phyloP scores from a whole-genome alignment of 192 early-diverging fungal species.

The Coemansia sp. region DNA sequence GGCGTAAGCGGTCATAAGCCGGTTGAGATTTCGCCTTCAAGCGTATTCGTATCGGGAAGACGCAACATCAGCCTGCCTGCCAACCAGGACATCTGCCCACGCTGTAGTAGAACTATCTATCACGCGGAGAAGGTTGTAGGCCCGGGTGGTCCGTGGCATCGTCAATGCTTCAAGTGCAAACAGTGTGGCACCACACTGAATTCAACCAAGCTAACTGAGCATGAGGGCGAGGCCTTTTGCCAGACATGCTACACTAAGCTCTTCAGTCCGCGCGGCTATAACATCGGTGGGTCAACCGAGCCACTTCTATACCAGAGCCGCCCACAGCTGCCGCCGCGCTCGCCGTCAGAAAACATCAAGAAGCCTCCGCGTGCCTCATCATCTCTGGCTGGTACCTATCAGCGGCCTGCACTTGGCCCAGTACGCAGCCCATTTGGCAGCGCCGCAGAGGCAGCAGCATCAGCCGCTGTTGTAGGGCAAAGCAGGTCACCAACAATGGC shows the following conservation, averaged over 20 bases:
- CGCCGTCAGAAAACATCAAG: neutral
- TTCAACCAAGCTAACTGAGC: slow-evolving; percentile 48
- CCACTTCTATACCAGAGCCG: slow-evolving; percentile 9
- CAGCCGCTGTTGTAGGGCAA: slow-evolving; percentile 36
- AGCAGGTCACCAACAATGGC: slow-evolving; percentile 8
- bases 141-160: slow-evolving; percentile 54
- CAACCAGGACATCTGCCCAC: slow-evolving; percentile 48
- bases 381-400: slow-evolving; percentile 4
- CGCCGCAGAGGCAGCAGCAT: slow-evolving; percentile 35
- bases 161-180: slow-evolving; percentile 53
- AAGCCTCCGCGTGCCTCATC: neutral
- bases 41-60: slow-evolving; percentile 47
- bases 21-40: slow-evolving; percentile 43
- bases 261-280: slow-evolving; percentile 47
- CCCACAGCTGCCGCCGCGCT: slow-evolving; percentile 5
- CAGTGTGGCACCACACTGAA: slow-evolving; percentile 46
- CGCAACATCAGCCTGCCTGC: slow-evolving; percentile 35
- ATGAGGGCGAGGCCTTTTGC: slow-evolving; percentile 55
- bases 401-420: slow-evolving; percentile 10
- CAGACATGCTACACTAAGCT: slow-evolving; percentile 50
- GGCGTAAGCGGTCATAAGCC: neutral
- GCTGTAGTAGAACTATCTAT: slow-evolving; percentile 51
- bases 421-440: slow-evolving; percentile 28
- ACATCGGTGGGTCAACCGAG: slow-evolving; percentile 46
- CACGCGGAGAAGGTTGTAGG: slow-evolving; percentile 56